phyloP scores from a whole-genome alignment of 106 monocot genomes.

The Dendrobium chrysotoxum region DNA sequence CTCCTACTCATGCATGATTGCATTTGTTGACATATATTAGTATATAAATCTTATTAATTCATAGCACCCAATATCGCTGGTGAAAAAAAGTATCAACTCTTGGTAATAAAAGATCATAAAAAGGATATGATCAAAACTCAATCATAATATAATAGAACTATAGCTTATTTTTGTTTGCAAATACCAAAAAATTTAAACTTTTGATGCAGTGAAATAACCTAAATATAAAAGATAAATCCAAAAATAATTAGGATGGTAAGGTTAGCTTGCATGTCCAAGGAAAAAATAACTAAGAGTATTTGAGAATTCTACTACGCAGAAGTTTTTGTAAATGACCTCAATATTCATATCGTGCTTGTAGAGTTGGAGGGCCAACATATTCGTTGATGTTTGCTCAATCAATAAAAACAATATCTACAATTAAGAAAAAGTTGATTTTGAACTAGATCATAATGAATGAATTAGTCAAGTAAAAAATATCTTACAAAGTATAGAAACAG shows the following conservation, averaged over 20 bases:
- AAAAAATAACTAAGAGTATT: constrained; percentile 36
- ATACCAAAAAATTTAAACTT: too few relatives aligned
- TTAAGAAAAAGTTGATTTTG: constrained; percentile 24
- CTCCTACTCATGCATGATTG: too few relatives aligned
- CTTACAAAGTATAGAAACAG: too few relatives aligned
- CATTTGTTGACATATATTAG: too few relatives aligned
- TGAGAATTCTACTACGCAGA: constrained; percentile 52
- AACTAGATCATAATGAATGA: background rate
- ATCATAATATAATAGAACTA: too few relatives aligned
- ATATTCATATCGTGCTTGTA: constrained; percentile 90
- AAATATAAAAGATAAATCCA: background rate
- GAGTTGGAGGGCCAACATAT: constrained; percentile 86
- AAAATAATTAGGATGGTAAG: background rate
- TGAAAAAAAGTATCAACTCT: too few relatives aligned
- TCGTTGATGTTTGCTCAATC: constrained; percentile 98
- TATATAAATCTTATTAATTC: too few relatives aligned
- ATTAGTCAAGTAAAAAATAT: too few relatives aligned
- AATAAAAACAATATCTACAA: constrained; percentile 99
- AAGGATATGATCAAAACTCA: too few relatives aligned
- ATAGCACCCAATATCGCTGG: too few relatives aligned
- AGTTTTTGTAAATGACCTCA: constrained; percentile 88
- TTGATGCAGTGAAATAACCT: background rate
- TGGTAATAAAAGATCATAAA: too few relatives aligned
- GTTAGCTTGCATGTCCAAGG: background rate
- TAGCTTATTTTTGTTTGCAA: too few relatives aligned